Conservation (phyloP, 2,329 filamentous ascomycete species). For the Trichocomaceae sp. region DNA sequence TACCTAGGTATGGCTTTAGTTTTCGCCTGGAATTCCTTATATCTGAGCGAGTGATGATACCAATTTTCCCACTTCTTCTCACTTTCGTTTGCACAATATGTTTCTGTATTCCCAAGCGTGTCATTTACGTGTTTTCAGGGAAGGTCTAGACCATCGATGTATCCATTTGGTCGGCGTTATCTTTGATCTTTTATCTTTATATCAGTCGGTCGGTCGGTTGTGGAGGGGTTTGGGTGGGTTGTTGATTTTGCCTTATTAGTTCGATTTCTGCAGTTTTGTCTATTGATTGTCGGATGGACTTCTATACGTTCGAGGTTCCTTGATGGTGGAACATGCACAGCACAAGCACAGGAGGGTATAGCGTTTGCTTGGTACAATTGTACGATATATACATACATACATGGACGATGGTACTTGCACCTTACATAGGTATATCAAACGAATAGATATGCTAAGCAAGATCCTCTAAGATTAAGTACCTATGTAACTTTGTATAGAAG, state of each 20-base stretch:
- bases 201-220: background rate
- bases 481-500: background rate
- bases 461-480: too few relatives aligned
- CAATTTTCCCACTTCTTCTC: background rate
- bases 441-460: background rate
- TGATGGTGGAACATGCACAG: background rate
- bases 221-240: background rate
- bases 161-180: slow-evolving; percentile 7
- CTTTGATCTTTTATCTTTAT: too few relatives aligned
- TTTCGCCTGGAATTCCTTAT: background rate
- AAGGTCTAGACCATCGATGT: background rate
- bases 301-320: background rate
- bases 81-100: slow-evolving; percentile 1
- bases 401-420: background rate
- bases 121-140: background rate
- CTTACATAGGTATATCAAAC: background rate
- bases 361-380: background rate
- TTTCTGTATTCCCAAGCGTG: slow-evolving; percentile 2
- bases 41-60: background rate
- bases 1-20: background rate
- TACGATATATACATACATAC: slow-evolving; percentile 2
- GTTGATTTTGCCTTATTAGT: background rate
- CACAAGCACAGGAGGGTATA: background rate
- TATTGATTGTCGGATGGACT: background rate
- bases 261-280: background rate